A percentile compares a stretch with the other conserved stretches of the same genome.
Conservation (phyloP, 495 filamentous ascomycete species). For the Astrothelium macrocarpum region DNA sequence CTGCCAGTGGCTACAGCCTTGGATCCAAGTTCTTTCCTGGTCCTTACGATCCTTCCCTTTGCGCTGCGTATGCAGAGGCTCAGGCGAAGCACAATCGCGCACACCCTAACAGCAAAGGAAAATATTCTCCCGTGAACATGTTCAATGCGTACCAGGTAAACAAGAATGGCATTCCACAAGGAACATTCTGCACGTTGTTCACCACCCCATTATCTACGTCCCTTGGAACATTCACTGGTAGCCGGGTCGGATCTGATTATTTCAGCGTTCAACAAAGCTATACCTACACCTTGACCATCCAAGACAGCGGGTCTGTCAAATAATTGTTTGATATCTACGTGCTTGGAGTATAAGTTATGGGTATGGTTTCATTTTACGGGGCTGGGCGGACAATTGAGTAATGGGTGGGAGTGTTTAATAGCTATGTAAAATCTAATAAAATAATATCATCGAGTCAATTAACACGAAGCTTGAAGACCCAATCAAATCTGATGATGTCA, state of each 20-base stretch:
- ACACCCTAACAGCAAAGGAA: not conserved
- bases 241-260: slow-evolving; percentile 5
- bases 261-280: slow-evolving; percentile 10
- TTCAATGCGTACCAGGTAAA: slow-evolving; percentile 21
- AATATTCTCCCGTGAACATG: slow-evolving; percentile 17
- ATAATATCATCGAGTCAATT: too few species aligned
- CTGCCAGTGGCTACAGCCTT: slow-evolving; percentile 11
- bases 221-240: slow-evolving; percentile 10
- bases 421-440: too few species aligned
- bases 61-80: slow-evolving; percentile 14
- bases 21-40: slow-evolving; percentile 21
- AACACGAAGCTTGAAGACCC: not conserved
- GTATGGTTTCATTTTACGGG: too few species aligned
- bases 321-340: not conserved
- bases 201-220: slow-evolving; percentile 6
- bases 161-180: slow-evolving; percentile 15
- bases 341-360: not conserved
- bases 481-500: not conserved
- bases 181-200: slow-evolving; percentile 19
- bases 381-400: too few species aligned
- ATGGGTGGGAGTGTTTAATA: too few species aligned
- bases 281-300: slow-evolving; percentile 1
- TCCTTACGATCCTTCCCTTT: slow-evolving; percentile 16
- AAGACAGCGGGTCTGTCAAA: not conserved
- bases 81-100: slow-evolving; percentile 14